Percentiles rank a stretch among this genome's conserved stretches.
Conservation (phyloP, 2,329 filamentous ascomycete genomes). For the Beauveria rudraprayagi region DNA sequence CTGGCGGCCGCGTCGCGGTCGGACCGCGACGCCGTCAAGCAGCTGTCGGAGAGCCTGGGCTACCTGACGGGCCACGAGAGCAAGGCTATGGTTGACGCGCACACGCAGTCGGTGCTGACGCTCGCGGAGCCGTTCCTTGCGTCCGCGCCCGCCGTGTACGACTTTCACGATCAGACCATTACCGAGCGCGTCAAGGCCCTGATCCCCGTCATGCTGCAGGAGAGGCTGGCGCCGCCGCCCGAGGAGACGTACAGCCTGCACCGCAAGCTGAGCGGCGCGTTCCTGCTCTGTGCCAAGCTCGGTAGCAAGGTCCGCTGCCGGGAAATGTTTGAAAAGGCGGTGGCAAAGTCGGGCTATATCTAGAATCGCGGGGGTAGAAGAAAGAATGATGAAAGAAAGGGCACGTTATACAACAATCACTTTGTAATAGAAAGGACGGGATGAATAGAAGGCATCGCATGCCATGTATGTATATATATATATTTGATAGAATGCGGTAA, state of each 20-base stretch:
- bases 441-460: neutral
- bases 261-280: slow-evolving; percentile 89
- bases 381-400: neutral
- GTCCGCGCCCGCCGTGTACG: slow-evolving; percentile 72
- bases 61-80: slow-evolving; percentile 92
- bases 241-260: slow-evolving; percentile 97
- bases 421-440: neutral
- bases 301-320: slow-evolving; percentile 77
- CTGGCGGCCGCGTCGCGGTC: slow-evolving; percentile 69
- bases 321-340: slow-evolving; percentile 62
- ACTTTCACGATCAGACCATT: slow-evolving; percentile 91
- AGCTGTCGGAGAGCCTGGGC: slow-evolving; percentile 67
- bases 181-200: slow-evolving; percentile 82
- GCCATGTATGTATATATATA: neutral
- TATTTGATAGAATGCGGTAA: neutral
- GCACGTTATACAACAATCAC: neutral
- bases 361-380: neutral
- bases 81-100: slow-evolving; percentile 77
- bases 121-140: slow-evolving; percentile 84
- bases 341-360: slow-evolving; percentile 30
- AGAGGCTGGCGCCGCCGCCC: slow-evolving; percentile 81
- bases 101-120: slow-evolving; percentile 79
- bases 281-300: slow-evolving; percentile 79
- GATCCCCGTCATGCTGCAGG: slow-evolving; percentile 88
- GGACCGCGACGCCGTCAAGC: slow-evolving; percentile 56